Conservation (phyloP, 2,329 filamentous ascomycete genomes). For the Exophiala lecanii-corni region DNA sequence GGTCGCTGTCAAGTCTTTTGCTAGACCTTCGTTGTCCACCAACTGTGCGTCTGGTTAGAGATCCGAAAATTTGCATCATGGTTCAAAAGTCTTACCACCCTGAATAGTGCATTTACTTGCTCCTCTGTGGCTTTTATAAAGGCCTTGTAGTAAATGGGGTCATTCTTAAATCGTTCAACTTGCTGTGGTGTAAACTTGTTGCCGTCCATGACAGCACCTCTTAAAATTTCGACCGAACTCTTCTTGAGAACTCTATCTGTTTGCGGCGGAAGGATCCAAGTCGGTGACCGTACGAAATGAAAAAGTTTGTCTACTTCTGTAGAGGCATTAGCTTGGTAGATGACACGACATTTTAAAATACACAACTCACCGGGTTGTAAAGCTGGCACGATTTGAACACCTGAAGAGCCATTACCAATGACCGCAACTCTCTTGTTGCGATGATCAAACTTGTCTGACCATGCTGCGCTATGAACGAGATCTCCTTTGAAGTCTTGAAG, state of each 20-base stretch:
- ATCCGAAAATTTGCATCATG: too few relatives aligned
- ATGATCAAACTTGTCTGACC: constrained; percentile 43
- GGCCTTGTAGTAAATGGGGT: constrained; percentile 27
- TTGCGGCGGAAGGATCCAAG: constrained; percentile 35
- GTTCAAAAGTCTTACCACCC: constrained; percentile 42
- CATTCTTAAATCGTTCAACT: constrained; percentile 28
- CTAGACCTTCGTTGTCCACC: constrained; percentile 19
- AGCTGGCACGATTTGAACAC: constrained; percentile 42
- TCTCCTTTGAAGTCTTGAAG: constrained; percentile 31
- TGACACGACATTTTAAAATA: too few relatives aligned
- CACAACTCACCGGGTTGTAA: constrained; percentile 40
- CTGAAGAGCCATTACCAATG: constrained; percentile 40
- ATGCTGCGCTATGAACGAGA: constrained; percentile 33
- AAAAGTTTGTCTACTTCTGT: constrained; percentile 25
- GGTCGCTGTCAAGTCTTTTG: constrained; percentile 1
- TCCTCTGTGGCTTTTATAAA: constrained; percentile 32
- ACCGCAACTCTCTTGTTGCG: constrained; percentile 38
- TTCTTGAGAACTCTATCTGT: constrained; percentile 41
- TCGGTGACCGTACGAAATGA: constrained; percentile 30
- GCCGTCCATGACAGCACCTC: constrained; percentile 24
- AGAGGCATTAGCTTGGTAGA: too few relatives aligned
- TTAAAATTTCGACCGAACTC: constrained; percentile 42
- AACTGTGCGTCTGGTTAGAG: too few relatives aligned
- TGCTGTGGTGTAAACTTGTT: constrained; percentile 20
- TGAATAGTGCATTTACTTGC: constrained; percentile 41